These are phyloP conservation scores for Colletotrichum limetticola DNA, from an alignment of 2,329 filamentous ascomycete genomes.

Conservation along the genomic window DNA sequence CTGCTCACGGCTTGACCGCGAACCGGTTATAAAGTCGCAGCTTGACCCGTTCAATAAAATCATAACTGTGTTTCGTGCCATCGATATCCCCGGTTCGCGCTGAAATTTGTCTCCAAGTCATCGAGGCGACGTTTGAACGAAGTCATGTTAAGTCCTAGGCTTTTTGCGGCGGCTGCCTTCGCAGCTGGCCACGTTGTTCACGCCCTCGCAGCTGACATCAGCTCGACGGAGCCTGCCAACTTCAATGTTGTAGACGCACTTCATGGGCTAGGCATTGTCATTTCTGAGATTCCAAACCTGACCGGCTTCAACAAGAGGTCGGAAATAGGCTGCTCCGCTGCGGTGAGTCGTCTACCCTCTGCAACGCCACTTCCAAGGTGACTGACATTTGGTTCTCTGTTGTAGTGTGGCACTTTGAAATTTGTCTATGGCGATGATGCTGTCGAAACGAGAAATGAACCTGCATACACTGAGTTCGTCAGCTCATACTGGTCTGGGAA, in stretches of 20 bases:
- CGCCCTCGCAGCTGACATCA: background rate
- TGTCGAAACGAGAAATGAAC: constrained; percentile 19
- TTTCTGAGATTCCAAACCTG: constrained; percentile 28
- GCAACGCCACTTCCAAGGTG: background rate
- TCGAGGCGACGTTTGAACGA: background rate
- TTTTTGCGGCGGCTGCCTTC: background rate
- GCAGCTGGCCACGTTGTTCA: background rate
- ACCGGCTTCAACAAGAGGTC: background rate
- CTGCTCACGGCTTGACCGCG: no score
- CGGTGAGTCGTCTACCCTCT: constrained; percentile 1
- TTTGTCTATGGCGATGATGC: constrained; percentile 20
- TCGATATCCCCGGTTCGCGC: no score
- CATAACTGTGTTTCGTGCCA: no score
- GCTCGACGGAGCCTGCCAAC: constrained; percentile 20
- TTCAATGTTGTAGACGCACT: constrained; percentile 36
- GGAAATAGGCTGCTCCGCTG: constrained; percentile 2
- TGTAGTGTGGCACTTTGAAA: constrained; percentile 29
- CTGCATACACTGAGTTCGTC: constrained; percentile 15
- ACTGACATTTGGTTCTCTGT: background rate
- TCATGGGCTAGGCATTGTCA: constrained; percentile 30
- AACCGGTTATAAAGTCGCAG: no score
- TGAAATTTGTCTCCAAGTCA: no score
- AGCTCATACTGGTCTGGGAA: constrained; percentile 31
- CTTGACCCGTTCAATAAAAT: no score
- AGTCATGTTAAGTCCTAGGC: background rate